These are phyloP conservation scores for Hypoxylon sp. DNA, from an alignment of 2,329 filamentous ascomycete genomes.

Conservation along the genomic window DNA sequence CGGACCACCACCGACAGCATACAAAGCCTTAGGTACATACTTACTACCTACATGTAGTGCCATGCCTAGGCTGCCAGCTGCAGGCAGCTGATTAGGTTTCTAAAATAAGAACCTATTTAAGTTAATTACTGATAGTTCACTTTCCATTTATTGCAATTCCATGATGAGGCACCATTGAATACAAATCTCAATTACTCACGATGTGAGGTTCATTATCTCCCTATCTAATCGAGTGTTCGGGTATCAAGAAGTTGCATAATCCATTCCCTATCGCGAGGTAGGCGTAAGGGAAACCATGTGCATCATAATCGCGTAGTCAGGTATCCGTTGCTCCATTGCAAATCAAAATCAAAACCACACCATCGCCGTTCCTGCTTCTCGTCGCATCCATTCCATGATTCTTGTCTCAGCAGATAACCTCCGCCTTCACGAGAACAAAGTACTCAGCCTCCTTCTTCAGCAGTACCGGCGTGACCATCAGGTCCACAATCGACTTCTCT, in stretches of 20 bases:
- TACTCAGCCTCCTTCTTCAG: slow-evolving; percentile 46
- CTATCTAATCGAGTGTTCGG: slow-evolving; percentile 9
- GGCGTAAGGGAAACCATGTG: not conserved
- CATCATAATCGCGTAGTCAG: slow-evolving; percentile 8
- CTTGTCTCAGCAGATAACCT: slow-evolving; percentile 46
- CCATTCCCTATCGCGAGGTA: slow-evolving; percentile 5
- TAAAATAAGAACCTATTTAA: too few relatives aligned
- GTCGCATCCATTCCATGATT: not conserved
- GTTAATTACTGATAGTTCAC: not conserved
- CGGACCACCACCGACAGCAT: not conserved
- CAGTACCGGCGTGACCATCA: slow-evolving; percentile 50
- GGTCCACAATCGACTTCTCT: slow-evolving; percentile 42
- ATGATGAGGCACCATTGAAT: not conserved
- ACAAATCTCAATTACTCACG: slow-evolving; percentile 6
- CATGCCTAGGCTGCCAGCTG: too few relatives aligned
- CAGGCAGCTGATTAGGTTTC: too few relatives aligned
- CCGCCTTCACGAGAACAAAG: slow-evolving; percentile 47
- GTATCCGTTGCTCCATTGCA: slow-evolving; percentile 5
- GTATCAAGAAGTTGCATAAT: slow-evolving; percentile 17
- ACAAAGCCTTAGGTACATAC: too few relatives aligned
- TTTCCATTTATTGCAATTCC: not conserved
- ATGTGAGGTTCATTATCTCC: slow-evolving; percentile 1
- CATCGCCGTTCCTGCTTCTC: not conserved
- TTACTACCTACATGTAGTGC: too few relatives aligned
- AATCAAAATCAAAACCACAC: not conserved